Base-by-base conservation (phyloP, 805 yeast species). In the Metschnikowia gelsemii region DNA sequence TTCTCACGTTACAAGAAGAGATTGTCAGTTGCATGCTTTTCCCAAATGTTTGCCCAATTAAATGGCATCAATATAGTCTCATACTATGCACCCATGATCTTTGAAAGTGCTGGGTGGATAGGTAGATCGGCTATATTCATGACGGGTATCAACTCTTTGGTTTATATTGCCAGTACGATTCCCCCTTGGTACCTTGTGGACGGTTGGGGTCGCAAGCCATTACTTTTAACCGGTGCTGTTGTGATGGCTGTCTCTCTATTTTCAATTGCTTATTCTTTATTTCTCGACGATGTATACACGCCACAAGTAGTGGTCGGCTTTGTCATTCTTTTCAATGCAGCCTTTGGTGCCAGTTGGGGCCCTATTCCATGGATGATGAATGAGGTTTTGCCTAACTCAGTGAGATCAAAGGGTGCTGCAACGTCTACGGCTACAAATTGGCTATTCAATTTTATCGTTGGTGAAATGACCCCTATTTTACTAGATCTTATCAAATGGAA, bases 171-270 rank as follows among this genome's bases (percentile, higher is more conserved):
- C 18, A 76, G 87, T 33, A 87, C 96, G 0, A 68, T 89, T 20
- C 91, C 95, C 1, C 95, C 96, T 0, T 89, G 97, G 96, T 82
- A 79, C 58, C 67, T 89, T 17, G 93, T 89, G 24, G 97, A 89
- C 59, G 70, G 75, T 35, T 87, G 96, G 96, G 97, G 97, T 2
- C 73, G 97, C 50, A 81, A 87, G 49, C 88, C 90, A n/a, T 78
- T 90, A 43, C 69, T 89, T 26, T 66, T 89, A 42, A 70, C 82
- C 5, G 97, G 97, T 22, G 84, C 96, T 0, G 59, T 84, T 9
- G 64, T 82, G 22, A 90, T 90, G 96, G 87, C 88, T 1, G 29
- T 80, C 12, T 76, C 96, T 0, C 69, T 89, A 25, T 69, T 75
- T 5, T 50, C 73, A 16, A 87, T 89, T 34, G 77, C 96, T 0